Evolutionary conservation across 2,329 filamentous ascomycete species (phyloP), one percentile per base, ranked within the genome.

Genomic region (Fusarium sp.): DNA sequence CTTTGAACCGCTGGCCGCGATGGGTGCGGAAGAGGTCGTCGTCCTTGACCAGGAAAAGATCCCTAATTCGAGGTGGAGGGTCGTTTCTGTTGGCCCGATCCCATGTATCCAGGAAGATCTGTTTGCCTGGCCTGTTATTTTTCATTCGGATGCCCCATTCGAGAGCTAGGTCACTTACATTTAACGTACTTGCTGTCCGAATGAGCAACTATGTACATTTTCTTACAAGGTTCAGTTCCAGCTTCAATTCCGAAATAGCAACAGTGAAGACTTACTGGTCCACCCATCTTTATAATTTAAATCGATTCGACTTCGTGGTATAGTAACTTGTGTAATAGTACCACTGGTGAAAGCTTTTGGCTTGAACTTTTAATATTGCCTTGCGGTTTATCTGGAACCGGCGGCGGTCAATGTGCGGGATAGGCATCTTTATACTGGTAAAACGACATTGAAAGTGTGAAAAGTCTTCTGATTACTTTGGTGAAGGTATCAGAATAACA

Each of bases 291-390:
- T 34, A 8, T 16, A 16, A 16, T 16, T 34, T 1, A 34, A 16
- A 4, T 1, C 4, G 30, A 16, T 5, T 5, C 32, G 34, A 38
- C 1, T n/a, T 7, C 7, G 10, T 38, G 6, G 34, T 6, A 6
- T 38, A 38, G 34, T 4, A 3, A 38, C 2, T n/a, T 10, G 18
- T n/a, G 5, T 11, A 9, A 9, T n/a, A n/a, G 34, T 38, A 0
- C 34, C 6, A 38, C 4, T 7, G 18, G 34, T 7, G 0, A n/a
- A n/a, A 3, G 0, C 3, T 2, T n/a, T 38, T 2, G 18, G 34
- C 10, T n/a, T 7, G 18, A 1, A 12, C 1, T 4, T 7, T 38
- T 38, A 3, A 38, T n/a, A 38, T 38, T 12, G 18, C 10, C 18
- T 38, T 38, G 18, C 3, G 34, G 6, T n/a, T 7, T 5, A 38